Conservation (phyloP, 176 grass and related monocot species). For the Triticum timopheevii region DNA sequence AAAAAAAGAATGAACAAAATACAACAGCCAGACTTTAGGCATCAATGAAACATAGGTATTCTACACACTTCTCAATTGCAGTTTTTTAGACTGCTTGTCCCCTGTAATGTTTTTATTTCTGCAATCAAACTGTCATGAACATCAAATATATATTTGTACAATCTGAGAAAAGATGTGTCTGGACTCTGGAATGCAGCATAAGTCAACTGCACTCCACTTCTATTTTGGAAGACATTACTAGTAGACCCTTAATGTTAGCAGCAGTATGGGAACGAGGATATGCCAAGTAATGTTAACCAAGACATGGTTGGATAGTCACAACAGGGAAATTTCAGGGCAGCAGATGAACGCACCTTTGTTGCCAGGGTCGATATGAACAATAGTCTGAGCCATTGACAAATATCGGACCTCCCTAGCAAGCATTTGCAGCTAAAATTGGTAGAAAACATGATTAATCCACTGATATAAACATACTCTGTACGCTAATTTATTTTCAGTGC, state of each 20-base stretch:
- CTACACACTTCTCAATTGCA: not conserved
- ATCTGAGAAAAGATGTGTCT: not conserved
- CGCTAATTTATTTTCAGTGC: not conserved
- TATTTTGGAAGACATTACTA: not conserved
- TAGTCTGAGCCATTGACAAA: conserved; percentile 7
- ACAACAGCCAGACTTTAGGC: not conserved
- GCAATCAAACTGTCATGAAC: not conserved
- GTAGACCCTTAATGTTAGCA: not conserved
- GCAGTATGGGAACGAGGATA: not conserved
- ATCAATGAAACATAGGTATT: not conserved
- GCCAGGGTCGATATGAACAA: conserved; percentile 43
- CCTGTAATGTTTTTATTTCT: not conserved
- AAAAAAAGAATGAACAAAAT: not conserved
- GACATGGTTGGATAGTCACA: not conserved
- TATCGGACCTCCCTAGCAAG: conserved; percentile 36
- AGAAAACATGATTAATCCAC: not conserved
- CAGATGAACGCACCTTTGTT: conserved; percentile 39
- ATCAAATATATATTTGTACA: not conserved
- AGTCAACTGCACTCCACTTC: not conserved
- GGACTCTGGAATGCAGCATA: not conserved
- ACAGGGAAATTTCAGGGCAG: not conserved
- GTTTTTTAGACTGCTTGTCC: not conserved
- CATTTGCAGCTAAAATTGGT: conserved; percentile 12
- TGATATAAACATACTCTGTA: not conserved
- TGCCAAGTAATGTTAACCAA: not conserved